Evolutionary conservation across 1,139 yeast species (phyloP), one percentile per base, ranked within the genome.

Genomic region (Kodamaea alishanica): DNA sequence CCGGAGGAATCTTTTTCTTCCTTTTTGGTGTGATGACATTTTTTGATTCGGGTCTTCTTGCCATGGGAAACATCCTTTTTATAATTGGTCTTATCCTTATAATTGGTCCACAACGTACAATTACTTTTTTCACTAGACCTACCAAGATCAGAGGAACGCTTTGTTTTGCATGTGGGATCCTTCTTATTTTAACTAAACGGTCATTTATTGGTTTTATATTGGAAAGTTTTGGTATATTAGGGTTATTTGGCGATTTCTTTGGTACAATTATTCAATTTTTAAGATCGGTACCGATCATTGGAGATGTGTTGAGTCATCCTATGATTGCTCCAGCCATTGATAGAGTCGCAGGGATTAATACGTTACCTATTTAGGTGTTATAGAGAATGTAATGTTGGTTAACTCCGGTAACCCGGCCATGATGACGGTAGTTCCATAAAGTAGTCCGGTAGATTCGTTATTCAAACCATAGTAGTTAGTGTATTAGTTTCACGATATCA

Each of bases 211-310:
- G 98, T 15, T 90, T 92, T 54, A 60, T 83, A 7, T 67, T 92
- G 41, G 98, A 92, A 61, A 77, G 85, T 40, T 69, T 90, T 48
- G 98, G 98, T 12, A 88, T 92, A 29, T 65, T 90, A 48, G 90
- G 90, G 6, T 70, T 92, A 37, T 92, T 92, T 64, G 97, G 95
- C 27, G 96, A 88, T 61, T 87, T 88, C 59, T 84, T 88, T 55
- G 92, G 96, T 9, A 87, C 95, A 20, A 82, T 92, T 41, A 77
- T 92, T n/a, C 86, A 87, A 51, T 90, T 92, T 55, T 72, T 92
- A 53, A 75, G 97, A 56, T 84, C 95, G 2, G 65, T 92, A 55
- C 98, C 98, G 2, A 60, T 86, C 41, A 81, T 92, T 45, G 98
- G 98, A 0, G 94, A 95, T 31, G 47, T 89, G 6, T 74, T 92